Percentiles rank a stretch among this genome's conserved stretches.
phyloP scores from a whole-genome alignment of 192 early-diverging fungal species.

The Backusella tarrabulga region DNA sequence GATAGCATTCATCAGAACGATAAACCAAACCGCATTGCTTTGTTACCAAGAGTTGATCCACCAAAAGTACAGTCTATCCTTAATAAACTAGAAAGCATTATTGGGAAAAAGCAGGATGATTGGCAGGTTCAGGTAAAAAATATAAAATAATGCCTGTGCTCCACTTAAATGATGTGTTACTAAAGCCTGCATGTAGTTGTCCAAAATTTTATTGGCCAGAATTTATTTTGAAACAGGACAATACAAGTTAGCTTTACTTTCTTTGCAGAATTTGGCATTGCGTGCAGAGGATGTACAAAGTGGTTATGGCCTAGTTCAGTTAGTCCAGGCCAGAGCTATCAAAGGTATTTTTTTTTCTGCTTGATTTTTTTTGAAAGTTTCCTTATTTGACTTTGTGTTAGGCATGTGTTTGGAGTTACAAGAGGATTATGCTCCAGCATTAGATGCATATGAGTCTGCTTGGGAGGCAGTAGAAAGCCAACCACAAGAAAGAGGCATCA shows the following conservation, averaged over 20 bases:
- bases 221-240: conserved; percentile 53
- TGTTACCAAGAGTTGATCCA: background rate
- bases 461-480: conserved; percentile 5
- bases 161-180: background rate
- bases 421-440: conserved; percentile 41
- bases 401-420: conserved; percentile 45
- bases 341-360: conserved; percentile 36
- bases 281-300: conserved; percentile 32
- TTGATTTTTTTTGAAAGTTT: background rate
- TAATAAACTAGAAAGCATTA: conserved; percentile 2
- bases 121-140: conserved; percentile 13
- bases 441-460: conserved; percentile 52
- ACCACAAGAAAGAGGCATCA: conserved; percentile 26
- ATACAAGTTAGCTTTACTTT: conserved; percentile 42
- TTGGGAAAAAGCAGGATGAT: conserved; percentile 4
- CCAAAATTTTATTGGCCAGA: conserved; percentile 54
- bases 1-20: conserved; percentile 16
- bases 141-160: background rate
- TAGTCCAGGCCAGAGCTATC: conserved; percentile 54
- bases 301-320: conserved; percentile 58
- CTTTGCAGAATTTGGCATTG: conserved; percentile 36
- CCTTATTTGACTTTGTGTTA: background rate
- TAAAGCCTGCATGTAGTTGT: conserved; percentile 18
- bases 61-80: background rate
- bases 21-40: background rate